Evolutionary conservation across 1,284 basidiomycete species (phyloP), one percentile per base, ranked within the genome.

Genomic region (Sporisorium scitamineum): DNA sequence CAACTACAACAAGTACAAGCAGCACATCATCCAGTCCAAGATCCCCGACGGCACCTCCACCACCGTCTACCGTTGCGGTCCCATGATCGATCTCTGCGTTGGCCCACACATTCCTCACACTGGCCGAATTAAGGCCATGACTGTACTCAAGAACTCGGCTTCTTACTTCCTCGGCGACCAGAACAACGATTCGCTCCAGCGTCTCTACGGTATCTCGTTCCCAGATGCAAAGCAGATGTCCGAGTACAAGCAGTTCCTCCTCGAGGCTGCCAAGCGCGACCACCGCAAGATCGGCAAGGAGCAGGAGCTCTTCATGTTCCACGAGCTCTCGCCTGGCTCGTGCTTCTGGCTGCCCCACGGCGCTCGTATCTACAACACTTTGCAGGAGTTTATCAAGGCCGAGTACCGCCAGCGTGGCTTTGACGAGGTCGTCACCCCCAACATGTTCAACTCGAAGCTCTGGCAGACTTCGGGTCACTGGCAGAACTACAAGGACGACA

Each of bases 401-500:
- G 87, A 88, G 75, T 88, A 88, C 85, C 86, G 87, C 78, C 85
- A 86, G 76, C 86, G 88, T 60, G 87, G 87, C 32, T 88, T 88
- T 79, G 81, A 86, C 55, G 88, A 88, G 80, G 86, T 99, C 79
- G 97, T 97, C 81, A 94, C 96, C 13, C 97, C 97, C 14, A 99
- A 98, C 88, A 97, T 99, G 91, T 98, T 90, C 90, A 91, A 97
- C 89, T 90, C 90, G 68, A 97, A 98, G 86, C 90, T 99, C 20
- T 99, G 97, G 97, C 92, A 98, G 87, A 95, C 94, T 1, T 99
- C 96, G 0, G 97, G 97, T 7, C 97, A 99, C 86, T 98, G 94
- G 96, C 90, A 94, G 83, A 97, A 99, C 87, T 84, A 84, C 79
- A 81, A 84, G 64, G 95, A 99, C 70, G 95, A 95, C 87, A 99